Evolutionary conservation across 768 basidiomycete genomes (phyloP).

Genomic region (Trametes punicea): DNA sequence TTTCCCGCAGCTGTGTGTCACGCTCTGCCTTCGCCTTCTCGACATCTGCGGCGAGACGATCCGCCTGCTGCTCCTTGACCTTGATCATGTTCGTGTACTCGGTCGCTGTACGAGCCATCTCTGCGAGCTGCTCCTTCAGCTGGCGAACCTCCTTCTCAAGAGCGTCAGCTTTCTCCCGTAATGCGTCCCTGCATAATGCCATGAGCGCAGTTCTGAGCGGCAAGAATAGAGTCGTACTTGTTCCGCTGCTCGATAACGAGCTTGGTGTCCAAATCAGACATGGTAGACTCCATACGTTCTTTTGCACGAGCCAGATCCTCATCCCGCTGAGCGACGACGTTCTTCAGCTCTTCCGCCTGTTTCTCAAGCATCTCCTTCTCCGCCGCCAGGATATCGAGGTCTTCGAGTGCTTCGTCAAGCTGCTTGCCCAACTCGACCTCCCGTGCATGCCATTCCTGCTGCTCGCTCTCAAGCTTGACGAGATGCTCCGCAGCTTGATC

Average conservation of each 20-base stretch:
- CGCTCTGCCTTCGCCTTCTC: slow-evolving; percentile 53
- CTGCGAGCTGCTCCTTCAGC: slow-evolving; percentile 71
- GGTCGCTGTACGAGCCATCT: slow-evolving; percentile 70
- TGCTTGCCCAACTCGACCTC: slow-evolving; percentile 64
- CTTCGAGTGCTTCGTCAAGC: slow-evolving; percentile 53
- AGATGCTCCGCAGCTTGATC: slow-evolving; percentile 86
- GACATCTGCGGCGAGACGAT: slow-evolving; percentile 50
- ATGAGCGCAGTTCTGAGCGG: neutral
- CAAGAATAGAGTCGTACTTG: slow-evolving; percentile 45
- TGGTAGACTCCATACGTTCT: slow-evolving; percentile 64
- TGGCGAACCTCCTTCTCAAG: slow-evolving; percentile 69
- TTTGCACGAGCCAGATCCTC: slow-evolving; percentile 73
- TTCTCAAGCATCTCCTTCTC: slow-evolving; percentile 64
- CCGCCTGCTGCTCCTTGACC: slow-evolving; percentile 73
- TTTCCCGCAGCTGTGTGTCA: slow-evolving; percentile 51
- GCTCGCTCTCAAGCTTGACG: slow-evolving; percentile 74
- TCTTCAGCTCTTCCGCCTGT: slow-evolving; percentile 65
- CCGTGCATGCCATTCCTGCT: slow-evolving; percentile 58
- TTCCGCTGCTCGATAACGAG: slow-evolving; percentile 60
- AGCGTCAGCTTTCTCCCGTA: slow-evolving; percentile 54
- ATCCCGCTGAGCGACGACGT: slow-evolving; percentile 67
- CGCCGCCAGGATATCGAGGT: slow-evolving; percentile 53
- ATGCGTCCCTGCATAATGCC: slow-evolving; percentile 48
- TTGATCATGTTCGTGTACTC: slow-evolving; percentile 75
- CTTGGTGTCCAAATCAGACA: slow-evolving; percentile 70